phyloP scores from a whole-genome alignment of 371 early-diverging fungal genomes.

The Entomophthora muscae region DNA sequence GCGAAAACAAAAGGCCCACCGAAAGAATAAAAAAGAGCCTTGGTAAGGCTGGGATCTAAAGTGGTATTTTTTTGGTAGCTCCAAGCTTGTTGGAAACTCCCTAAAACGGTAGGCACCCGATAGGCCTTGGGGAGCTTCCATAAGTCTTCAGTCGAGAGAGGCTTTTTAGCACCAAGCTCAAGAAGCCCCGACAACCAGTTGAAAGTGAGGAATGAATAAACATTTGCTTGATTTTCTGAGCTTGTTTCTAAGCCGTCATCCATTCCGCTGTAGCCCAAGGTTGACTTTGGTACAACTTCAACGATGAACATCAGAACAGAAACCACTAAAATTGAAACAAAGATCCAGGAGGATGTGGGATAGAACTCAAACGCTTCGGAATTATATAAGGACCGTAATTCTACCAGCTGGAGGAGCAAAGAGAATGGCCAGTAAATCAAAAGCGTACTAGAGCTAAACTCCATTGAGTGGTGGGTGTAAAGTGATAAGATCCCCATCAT shows the following conservation, averaged over 20 bases:
- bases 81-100: conserved; percentile 50
- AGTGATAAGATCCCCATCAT: conserved; percentile 36
- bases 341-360: conserved; percentile 21
- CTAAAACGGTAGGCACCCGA: conserved; percentile 38
- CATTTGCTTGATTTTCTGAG: conserved; percentile 67
- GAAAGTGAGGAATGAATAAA: conserved; percentile 71
- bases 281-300: conserved; percentile 42
- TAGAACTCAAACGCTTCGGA: conserved; percentile 13
- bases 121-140: conserved; percentile 47
- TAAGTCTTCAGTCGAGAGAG: conserved; percentile 59
- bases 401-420: conserved; percentile 21
- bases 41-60: conserved; percentile 40
- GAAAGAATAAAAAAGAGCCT: conserved; percentile 37
- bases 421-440: conserved; percentile 63
- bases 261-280: too few species aligned
- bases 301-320: conserved; percentile 34
- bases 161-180: conserved; percentile 55
- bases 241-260: conserved; percentile 48
- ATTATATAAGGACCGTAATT: conserved; percentile 35
- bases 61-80: conserved; percentile 11
- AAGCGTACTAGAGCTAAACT: conserved; percentile 40
- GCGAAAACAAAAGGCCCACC: conserved; percentile 50
- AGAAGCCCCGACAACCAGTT: conserved; percentile 84
- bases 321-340: conserved; percentile 26
- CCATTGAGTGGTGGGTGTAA: conserved; percentile 42